phyloP scores from a whole-genome alignment of 192 early-diverging fungal species.

The Linnemannia hyalina region DNA sequence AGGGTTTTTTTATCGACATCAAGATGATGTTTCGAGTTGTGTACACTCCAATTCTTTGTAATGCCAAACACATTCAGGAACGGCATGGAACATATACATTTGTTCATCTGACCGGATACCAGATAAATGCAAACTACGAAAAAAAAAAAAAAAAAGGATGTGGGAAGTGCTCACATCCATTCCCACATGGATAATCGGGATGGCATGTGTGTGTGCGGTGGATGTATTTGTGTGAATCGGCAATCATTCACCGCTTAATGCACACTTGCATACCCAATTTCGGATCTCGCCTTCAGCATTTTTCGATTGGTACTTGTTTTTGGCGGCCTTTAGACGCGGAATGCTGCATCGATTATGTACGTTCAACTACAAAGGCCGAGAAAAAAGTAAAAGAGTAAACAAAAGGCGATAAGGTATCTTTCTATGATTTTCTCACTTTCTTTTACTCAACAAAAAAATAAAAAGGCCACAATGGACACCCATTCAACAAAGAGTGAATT shows the following conservation, averaged over 20 bases:
- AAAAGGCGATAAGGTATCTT: not conserved
- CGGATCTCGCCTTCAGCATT: too few relatives aligned
- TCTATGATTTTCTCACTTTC: not conserved
- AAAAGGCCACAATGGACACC: not conserved
- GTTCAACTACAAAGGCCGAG: too few relatives aligned
- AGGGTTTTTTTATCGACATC: too few relatives aligned
- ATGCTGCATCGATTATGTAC: not conserved
- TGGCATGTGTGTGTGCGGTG: not conserved
- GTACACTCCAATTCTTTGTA: too few relatives aligned
- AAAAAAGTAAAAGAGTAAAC: not conserved
- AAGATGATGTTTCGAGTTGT: too few relatives aligned
- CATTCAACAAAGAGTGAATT: not conserved
- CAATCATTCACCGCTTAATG: not conserved
- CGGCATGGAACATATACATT: too few relatives aligned
- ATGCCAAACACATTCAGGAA: too few relatives aligned
- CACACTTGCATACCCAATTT: too few relatives aligned
- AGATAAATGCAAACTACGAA: not conserved
- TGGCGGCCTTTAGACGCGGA: not conserved
- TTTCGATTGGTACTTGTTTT: too few relatives aligned
- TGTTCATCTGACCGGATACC: too few relatives aligned
- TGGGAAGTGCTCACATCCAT: not conserved
- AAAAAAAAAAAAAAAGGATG: not conserved
- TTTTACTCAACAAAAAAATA: not conserved
- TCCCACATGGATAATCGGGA: slow-evolving; percentile 3
- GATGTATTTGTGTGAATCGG: not conserved